phyloP scores from a whole-genome alignment of 129 eudicot genomes.

The Helianthus tuberosus region DNA sequence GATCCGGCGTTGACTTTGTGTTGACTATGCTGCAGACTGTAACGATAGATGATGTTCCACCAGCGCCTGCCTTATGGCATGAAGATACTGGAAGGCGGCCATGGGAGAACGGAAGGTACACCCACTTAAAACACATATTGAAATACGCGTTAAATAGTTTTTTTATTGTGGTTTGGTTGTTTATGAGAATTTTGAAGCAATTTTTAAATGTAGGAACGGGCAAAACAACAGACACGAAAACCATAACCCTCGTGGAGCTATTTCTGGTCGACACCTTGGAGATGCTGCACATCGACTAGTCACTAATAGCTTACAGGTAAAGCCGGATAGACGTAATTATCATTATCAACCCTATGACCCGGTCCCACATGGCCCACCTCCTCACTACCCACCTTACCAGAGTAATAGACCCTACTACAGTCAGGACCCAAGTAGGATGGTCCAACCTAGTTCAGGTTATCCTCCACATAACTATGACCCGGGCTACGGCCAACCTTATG shows the following conservation, averaged over 20 bases:
- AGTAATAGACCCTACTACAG: constrained; percentile 34
- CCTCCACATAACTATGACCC: constrained; percentile 34
- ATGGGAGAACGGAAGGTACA: constrained; percentile 73
- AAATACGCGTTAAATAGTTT: not conserved
- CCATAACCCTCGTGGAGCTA: constrained; percentile 44
- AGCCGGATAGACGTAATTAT: constrained; percentile 38
- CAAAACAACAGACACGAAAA: constrained; percentile 44
- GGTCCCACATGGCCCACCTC: constrained; percentile 34
- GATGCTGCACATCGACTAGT: constrained; percentile 96
- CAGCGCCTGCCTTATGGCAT: constrained; percentile 87
- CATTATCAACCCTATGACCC: constrained; percentile 50
- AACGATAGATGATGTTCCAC: constrained; percentile 64
- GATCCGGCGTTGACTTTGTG: not conserved
- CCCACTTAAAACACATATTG: not conserved
- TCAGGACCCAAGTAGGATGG: constrained; percentile 18
- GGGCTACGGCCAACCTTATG: constrained; percentile 38
- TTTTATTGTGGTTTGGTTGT: not conserved
- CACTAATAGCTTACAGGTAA: constrained; percentile 65
- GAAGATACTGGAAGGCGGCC: constrained; percentile 81
- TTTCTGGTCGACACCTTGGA: constrained; percentile 76
- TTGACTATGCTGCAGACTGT: constrained; percentile 53
- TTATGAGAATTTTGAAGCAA: not conserved
- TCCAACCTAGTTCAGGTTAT: constrained; percentile 40
- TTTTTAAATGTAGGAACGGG: constrained; percentile 13
- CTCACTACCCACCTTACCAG: constrained; percentile 40